Percentiles rank a stretch among this genome's conserved stretches.
Evolutionary conservation across 2,329 filamentous ascomycete genomes (phyloP).

Genomic region (Biscogniauxia marginata): DNA sequence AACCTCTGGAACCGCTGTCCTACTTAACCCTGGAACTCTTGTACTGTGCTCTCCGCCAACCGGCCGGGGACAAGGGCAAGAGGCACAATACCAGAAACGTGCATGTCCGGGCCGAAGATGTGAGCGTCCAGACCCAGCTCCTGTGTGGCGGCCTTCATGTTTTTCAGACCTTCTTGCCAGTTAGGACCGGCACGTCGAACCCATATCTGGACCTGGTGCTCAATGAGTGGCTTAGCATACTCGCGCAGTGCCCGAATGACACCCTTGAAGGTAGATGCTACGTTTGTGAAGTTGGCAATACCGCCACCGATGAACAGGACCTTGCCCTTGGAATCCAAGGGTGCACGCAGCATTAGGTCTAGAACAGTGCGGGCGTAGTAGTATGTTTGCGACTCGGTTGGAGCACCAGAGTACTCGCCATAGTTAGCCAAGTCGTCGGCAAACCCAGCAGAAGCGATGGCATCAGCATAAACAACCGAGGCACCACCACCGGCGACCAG

Average conservation of each 20-base stretch:
- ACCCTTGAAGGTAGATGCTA: constrained; percentile 99
- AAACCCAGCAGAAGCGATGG: constrained; percentile 94
- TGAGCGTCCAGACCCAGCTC: constrained; percentile 78
- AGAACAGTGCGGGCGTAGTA: constrained; percentile 97
- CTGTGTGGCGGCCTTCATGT: constrained; percentile 95
- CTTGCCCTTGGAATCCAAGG: constrained; percentile 84
- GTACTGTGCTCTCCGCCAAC: constrained; percentile 59
- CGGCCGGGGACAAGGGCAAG: constrained; percentile 73
- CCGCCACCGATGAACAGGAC: constrained; percentile 99
- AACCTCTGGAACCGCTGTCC: not conserved
- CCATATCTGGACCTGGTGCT: constrained; percentile 99
- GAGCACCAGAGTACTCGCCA: constrained; percentile 98
- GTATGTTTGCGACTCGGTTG: constrained; percentile 98
- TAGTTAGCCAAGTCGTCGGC: constrained; percentile 98
- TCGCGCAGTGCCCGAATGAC: constrained; percentile 95
- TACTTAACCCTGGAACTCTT: constrained; percentile 59
- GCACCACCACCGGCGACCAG: constrained; percentile 98
- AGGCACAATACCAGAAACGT: constrained; percentile 95
- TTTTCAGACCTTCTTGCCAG: constrained; percentile 99
- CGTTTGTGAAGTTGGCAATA: constrained; percentile 99
- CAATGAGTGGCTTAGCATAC: constrained; percentile 77
- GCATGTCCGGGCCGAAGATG: constrained; percentile 77
- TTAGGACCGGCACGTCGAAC: constrained; percentile 88
- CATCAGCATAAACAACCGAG: constrained; percentile 97
- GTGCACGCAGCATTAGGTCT: constrained; percentile 94